phyloP scores from a whole-genome alignment of 257 asterid species.

The Solanum virginianum region DNA sequence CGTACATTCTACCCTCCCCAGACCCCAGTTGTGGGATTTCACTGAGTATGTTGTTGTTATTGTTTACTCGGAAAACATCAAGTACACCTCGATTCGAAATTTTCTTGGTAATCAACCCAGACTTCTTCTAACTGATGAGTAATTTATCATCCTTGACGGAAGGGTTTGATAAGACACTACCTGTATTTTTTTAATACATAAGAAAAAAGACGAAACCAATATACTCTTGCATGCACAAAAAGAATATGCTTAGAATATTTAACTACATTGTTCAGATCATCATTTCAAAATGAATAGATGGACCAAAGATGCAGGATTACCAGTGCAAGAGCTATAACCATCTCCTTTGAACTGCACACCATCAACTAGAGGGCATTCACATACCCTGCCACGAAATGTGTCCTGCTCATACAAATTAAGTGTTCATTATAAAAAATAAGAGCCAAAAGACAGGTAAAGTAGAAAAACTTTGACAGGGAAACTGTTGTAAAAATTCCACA shows the following conservation, averaged over 20 bases:
- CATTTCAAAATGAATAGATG: background rate
- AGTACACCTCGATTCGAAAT: background rate
- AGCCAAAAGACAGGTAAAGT: background rate
- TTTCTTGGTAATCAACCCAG: background rate
- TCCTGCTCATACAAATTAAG: constrained; percentile 28
- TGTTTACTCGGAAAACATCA: background rate
- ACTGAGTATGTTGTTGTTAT: no score
- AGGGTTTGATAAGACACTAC: background rate
- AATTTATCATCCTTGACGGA: background rate
- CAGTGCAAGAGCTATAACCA: constrained; percentile 59
- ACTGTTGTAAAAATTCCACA: background rate
- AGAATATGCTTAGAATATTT: background rate
- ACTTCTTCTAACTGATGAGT: background rate
- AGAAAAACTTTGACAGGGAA: background rate
- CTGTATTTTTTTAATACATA: background rate
- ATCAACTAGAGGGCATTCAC: constrained; percentile 70
- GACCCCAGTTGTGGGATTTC: no score
- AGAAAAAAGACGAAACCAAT: background rate
- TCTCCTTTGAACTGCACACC: constrained; percentile 76
- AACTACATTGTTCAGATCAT: background rate
- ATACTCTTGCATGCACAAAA: background rate
- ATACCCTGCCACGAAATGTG: constrained; percentile 72
- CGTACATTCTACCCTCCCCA: no score
- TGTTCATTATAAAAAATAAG: background rate
- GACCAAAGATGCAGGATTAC: constrained; percentile 14